phyloP scores from a whole-genome alignment of 1,284 basidiomycete genomes.

The Thecaphora thlaspeos region DNA sequence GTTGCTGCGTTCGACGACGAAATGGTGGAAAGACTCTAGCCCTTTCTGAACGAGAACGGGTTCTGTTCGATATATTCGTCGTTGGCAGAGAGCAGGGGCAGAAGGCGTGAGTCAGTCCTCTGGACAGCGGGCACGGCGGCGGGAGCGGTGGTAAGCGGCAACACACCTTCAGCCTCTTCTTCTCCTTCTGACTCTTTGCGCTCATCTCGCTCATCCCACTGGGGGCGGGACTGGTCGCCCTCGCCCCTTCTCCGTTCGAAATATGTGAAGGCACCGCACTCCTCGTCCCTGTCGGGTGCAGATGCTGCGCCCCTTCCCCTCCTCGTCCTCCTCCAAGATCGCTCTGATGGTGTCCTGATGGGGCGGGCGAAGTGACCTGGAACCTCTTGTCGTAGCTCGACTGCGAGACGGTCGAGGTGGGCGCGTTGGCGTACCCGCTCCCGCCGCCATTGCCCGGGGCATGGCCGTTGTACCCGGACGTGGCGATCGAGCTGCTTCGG shows the following conservation, averaged over 20 bases:
- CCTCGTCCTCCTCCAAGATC: too few relatives aligned
- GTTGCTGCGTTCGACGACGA: too few relatives aligned
- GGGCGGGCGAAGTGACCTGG: slow-evolving; percentile 4
- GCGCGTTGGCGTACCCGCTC: slow-evolving; percentile 8
- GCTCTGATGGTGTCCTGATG: background rate
- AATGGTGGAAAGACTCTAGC: too few relatives aligned
- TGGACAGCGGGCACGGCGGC: too few relatives aligned
- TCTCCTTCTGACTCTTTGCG: slow-evolving; percentile 23
- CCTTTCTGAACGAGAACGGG: slow-evolving; percentile 38
- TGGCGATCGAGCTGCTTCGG: slow-evolving; percentile 12
- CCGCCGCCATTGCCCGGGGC: slow-evolving; percentile 1
- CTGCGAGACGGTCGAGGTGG: slow-evolving; percentile 6
- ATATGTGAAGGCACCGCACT: too few relatives aligned
- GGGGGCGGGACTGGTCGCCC: slow-evolving; percentile 18
- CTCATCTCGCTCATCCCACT: slow-evolving; percentile 16
- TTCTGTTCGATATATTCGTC: slow-evolving; percentile 5
- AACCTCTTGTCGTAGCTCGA: slow-evolving; percentile 18
- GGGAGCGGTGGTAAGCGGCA: too few relatives aligned
- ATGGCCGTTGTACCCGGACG: background rate
- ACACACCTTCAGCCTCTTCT: slow-evolving; percentile 27
- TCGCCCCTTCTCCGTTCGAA: background rate
- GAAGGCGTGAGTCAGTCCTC: background rate
- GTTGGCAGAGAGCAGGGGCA: background rate
- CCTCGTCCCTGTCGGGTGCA: too few relatives aligned
- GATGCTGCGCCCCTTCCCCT: too few relatives aligned